Evolutionary conservation across 1,284 basidiomycete species (phyloP), one percentile per base, ranked within the genome.

Genomic region (Marasmius sp.): DNA sequence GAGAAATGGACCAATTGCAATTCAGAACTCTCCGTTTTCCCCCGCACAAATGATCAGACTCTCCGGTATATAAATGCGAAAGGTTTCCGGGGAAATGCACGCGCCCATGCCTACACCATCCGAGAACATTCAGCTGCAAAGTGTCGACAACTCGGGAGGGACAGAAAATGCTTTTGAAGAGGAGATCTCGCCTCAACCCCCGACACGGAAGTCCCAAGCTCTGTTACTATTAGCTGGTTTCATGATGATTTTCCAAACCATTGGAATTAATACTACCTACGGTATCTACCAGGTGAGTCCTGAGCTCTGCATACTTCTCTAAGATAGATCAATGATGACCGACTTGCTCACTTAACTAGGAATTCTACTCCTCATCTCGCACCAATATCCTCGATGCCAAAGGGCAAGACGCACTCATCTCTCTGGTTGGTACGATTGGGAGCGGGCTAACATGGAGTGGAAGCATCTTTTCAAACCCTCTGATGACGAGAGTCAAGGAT

Each of bases 391-490:
- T 60, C 1, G 75, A 73, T 57, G 77, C 74, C 6, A 62, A 70
- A 54, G 75, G 72, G 0, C 75, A 77, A 60, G 80, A 81, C 62
- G 77, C 79, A 6, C 67, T 81, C 2, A 75, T 80, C 0, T 76
- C 80, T 0, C 70, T 81, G 3, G 75, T 81, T 1, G 80, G 80
- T 1, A 79, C 79, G 1, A 71, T 81, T 39, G 80, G 79, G 2
- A 75, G 75, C 39, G 78, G 80, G 1, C 69, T 81, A 27, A 81
- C 79, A 0, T 82, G 80, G 80, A 79, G 79, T 62, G 80, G 80
- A 22, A 74, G 79, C 48, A 78, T 82, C 56, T 77, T 78, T 58
- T 78, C 80, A 47, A 79, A 77, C 59, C 75, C 77, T 2, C 65
- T 81, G 38, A 75, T 81, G 18, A 68, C 75, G 6, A 70, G 74